Percentiles rank a stretch among this genome's conserved stretches.
These are phyloP conservation scores for Cytospora piceae DNA, from an alignment of 2,329 filamentous ascomycete species.

Conservation along the genomic window DNA sequence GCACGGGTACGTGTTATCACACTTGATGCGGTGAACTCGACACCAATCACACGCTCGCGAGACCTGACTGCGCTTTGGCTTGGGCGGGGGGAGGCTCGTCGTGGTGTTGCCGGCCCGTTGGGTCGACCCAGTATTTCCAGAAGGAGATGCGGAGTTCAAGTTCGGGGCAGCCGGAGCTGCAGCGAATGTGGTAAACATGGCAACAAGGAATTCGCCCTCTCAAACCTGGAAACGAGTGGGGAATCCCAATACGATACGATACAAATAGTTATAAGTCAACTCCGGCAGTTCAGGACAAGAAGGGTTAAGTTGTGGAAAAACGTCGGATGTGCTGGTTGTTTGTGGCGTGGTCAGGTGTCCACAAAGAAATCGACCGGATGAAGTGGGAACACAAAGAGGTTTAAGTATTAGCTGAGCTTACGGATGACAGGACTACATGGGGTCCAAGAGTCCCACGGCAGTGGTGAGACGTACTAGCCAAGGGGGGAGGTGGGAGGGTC, in stretches of 20 bases:
- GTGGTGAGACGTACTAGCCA: too few relatives aligned
- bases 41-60: slow-evolving; percentile 33
- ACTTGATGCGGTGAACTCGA: slow-evolving; percentile 33
- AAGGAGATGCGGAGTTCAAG: slow-evolving; percentile 5
- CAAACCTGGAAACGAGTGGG: background rate
- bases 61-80: slow-evolving; percentile 32
- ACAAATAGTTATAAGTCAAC: background rate
- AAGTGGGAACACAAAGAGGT: too few relatives aligned
- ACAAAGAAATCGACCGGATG: too few relatives aligned
- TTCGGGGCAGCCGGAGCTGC: slow-evolving; percentile 4
- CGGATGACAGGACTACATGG: too few relatives aligned
- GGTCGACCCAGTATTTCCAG: background rate
- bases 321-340: background rate
- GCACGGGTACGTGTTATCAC: slow-evolving; percentile 31
- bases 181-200: slow-evolving; percentile 1
- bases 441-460: too few relatives aligned
- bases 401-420: too few relatives aligned
- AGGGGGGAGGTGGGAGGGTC: too few relatives aligned
- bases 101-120: background rate
- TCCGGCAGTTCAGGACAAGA: background rate
- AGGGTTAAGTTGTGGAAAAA: background rate
- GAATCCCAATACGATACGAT: background rate
- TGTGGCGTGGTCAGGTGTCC: too few relatives aligned
- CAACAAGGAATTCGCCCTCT: background rate
- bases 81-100: slow-evolving; percentile 4